Percentiles rank a stretch among this genome's conserved stretches.
phyloP scores from a whole-genome alignment of 306 rosid genomes.

The Ormosia emarginata region DNA sequence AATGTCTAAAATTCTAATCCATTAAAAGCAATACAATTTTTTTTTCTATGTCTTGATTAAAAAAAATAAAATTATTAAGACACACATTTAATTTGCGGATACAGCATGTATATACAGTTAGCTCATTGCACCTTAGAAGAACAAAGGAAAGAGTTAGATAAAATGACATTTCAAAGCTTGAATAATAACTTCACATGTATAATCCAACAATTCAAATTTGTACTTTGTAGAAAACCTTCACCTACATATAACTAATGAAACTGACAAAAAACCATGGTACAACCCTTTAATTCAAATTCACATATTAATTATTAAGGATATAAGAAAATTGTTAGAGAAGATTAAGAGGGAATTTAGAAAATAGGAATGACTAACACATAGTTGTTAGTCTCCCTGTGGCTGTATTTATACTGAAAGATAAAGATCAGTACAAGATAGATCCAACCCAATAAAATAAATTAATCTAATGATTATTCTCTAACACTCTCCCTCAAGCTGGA shows the following conservation, averaged over 20 bases:
- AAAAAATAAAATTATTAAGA: background rate
- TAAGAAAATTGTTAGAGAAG: background rate
- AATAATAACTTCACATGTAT: background rate
- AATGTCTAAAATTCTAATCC: background rate
- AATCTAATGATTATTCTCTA: too few species aligned
- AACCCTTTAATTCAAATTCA: background rate
- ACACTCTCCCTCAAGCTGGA: too few species aligned
- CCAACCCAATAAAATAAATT: too few species aligned
- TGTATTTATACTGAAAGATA: too few species aligned
- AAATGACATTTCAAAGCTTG: slow-evolving; percentile 2
- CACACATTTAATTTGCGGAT: background rate
- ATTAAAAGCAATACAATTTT: background rate
- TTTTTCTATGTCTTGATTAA: background rate
- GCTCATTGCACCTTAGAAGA: background rate
- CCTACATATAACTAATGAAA: background rate
- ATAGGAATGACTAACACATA: too few species aligned
- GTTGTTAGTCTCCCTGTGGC: too few species aligned
- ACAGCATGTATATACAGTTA: background rate
- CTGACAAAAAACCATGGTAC: background rate
- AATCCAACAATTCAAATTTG: background rate
- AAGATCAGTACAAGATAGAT: too few species aligned
- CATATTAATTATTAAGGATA: background rate
- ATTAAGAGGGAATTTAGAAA: too few species aligned
- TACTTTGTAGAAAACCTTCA: background rate
- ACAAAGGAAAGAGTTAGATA: background rate